Evolutionary conservation across 495 filamentous ascomycete species (phyloP).

Genomic region (Neurospora sp.): DNA sequence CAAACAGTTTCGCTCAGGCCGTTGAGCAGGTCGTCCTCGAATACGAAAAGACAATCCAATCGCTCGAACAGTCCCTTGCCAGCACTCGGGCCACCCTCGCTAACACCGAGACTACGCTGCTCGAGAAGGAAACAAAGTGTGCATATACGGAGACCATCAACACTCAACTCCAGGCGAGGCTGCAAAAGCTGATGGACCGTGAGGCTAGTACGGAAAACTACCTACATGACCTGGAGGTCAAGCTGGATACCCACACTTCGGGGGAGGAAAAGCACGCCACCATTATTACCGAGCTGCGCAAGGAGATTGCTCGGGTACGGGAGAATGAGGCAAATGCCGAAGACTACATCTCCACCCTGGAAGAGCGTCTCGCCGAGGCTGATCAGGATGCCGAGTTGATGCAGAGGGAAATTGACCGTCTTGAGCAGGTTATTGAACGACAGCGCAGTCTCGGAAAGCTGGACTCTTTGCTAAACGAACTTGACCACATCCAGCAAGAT

Average conservation of each 20-base stretch:
- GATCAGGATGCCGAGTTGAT: slow-evolving; percentile 94
- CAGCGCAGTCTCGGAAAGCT: slow-evolving; percentile 92
- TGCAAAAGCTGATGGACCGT: slow-evolving; percentile 84
- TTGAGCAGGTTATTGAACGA: slow-evolving; percentile 92
- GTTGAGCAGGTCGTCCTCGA: slow-evolving; percentile 94
- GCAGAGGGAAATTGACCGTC: slow-evolving; percentile 87
- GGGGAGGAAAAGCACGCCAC: slow-evolving; percentile 87
- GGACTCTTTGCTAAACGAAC: slow-evolving; percentile 81
- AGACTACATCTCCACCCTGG: slow-evolving; percentile 94
- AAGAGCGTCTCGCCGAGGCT: slow-evolving; percentile 89
- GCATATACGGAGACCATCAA: slow-evolving; percentile 88
- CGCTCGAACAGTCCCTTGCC: slow-evolving; percentile 81
- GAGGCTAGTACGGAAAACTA: slow-evolving; percentile 86
- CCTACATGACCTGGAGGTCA: slow-evolving; percentile 79
- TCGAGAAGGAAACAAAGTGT: slow-evolving; percentile 89
- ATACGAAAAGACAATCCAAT: slow-evolving; percentile 97
- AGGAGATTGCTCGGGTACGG: slow-evolving; percentile 80
- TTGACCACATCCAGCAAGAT: slow-evolving; percentile 69
- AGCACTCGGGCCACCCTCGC: slow-evolving; percentile 79
- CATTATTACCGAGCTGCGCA: slow-evolving; percentile 77
- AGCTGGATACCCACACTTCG: slow-evolving; percentile 77
- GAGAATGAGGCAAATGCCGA: slow-evolving; percentile 84
- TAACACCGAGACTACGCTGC: slow-evolving; percentile 67
- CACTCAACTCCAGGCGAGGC: slow-evolving; percentile 72
- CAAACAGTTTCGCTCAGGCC: slow-evolving; percentile 86